phyloP scores from a whole-genome alignment of 139 green algal species.

The Raphidocelis subcapitata region DNA sequence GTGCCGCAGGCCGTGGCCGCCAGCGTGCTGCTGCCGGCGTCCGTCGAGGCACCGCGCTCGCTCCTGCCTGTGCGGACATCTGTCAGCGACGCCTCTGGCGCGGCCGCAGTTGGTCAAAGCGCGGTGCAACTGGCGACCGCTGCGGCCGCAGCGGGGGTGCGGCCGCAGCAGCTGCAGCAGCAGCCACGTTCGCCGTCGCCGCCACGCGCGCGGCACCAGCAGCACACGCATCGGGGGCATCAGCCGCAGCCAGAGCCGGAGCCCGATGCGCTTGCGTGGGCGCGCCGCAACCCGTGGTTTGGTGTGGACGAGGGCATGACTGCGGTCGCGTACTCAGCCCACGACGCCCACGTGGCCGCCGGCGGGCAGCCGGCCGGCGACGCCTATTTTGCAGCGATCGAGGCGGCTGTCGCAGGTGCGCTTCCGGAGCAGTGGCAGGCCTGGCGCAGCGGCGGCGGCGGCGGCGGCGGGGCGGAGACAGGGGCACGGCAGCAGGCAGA shows the following conservation, averaged over 20 bases:
- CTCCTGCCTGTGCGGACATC: constrained; percentile 4
- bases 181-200: neutral
- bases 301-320: constrained; percentile 26
- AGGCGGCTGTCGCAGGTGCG: neutral
- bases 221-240: no score
- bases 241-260: neutral
- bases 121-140: constrained; percentile 12
- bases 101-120: neutral
- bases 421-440: no score
- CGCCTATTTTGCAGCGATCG: neutral
- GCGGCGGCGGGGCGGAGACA: no score
- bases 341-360: no score
- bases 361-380: no score
- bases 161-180: neutral
- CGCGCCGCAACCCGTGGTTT: constrained; percentile 27
- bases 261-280: constrained; percentile 19
- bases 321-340: constrained; percentile 3
- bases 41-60: neutral
- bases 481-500: no score
- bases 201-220: neutral
- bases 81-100: neutral
- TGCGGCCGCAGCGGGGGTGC: neutral
- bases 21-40: constrained; percentile 4
- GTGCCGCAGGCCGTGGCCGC: neutral
- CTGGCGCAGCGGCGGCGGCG: neutral